Conservation (phyloP, 2,329 filamentous ascomycete genomes). For the Verticillium dahliae region DNA sequence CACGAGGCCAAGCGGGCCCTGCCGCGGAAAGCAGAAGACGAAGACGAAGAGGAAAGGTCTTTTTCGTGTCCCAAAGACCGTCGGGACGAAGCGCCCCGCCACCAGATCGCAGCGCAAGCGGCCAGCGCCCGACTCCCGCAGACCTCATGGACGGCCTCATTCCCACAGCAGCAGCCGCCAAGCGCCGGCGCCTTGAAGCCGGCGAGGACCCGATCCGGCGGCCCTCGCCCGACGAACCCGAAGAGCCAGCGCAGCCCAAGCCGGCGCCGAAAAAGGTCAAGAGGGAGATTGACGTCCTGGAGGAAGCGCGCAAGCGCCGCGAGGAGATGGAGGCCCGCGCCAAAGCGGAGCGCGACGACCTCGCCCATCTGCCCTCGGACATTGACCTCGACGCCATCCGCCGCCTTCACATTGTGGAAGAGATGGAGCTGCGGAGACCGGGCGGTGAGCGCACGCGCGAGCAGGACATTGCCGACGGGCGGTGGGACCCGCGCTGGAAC, state of each 20-base stretch:
- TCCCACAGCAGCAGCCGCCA: slow-evolving; percentile 70
- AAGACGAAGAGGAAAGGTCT: slow-evolving; percentile 37
- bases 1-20: neutral
- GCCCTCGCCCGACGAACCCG: slow-evolving; percentile 18
- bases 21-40: slow-evolving; percentile 6
- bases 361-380: slow-evolving; percentile 48
- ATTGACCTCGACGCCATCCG: slow-evolving; percentile 69
- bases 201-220: slow-evolving; percentile 39
- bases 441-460: slow-evolving; percentile 32
- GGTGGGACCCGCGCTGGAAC: slow-evolving; percentile 89
- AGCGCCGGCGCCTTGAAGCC: slow-evolving; percentile 64
- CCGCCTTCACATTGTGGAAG: slow-evolving; percentile 68
- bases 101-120: slow-evolving; percentile 36
- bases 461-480: slow-evolving; percentile 43
- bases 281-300: slow-evolving; percentile 62
- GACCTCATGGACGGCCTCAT: slow-evolving; percentile 67
- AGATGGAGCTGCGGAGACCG: slow-evolving; percentile 56
- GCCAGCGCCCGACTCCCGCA: slow-evolving; percentile 32
- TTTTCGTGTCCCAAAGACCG: slow-evolving; percentile 51
- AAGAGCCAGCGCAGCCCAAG: slow-evolving; percentile 21
- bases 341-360: slow-evolving; percentile 45
- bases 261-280: slow-evolving; percentile 37
- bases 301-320: slow-evolving; percentile 53
- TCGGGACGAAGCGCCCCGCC: slow-evolving; percentile 7
- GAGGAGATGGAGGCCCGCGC: slow-evolving; percentile 62